Percentiles rank a stretch among this genome's conserved stretches.
These are phyloP conservation scores for Didymella sp. DNA, from an alignment of 2,329 filamentous ascomycete species.

Conservation along the genomic window DNA sequence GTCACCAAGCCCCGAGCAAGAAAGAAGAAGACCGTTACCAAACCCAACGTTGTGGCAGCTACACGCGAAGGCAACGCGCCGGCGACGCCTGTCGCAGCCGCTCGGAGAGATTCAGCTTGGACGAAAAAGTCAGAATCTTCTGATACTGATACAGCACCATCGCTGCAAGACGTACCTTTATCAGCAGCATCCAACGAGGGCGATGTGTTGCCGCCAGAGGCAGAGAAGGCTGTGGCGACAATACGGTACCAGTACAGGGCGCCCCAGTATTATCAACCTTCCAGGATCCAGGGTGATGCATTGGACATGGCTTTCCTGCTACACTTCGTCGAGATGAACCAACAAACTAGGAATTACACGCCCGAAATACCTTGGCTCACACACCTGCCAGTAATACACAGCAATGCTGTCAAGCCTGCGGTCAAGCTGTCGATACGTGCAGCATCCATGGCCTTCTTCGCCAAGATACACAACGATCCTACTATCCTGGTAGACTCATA, in stretches of 20 bases:
- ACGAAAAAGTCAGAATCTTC: conserved; percentile 7
- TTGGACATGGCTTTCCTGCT: conserved; percentile 40
- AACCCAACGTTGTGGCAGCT: conserved; percentile 6
- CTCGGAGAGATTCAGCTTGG: conserved; percentile 10
- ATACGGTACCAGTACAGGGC: conserved; percentile 36
- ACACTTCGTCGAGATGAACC: conserved; percentile 42
- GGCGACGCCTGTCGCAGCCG: not conserved
- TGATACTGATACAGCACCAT: conserved; percentile 6
- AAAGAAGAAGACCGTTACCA: conserved; percentile 30
- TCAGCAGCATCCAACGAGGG: not conserved
- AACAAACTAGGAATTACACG: conserved; percentile 24
- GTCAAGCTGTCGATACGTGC: conserved; percentile 42
- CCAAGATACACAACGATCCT: conserved; percentile 38
- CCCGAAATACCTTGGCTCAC: conserved; percentile 39
- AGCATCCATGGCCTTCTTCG: conserved; percentile 45
- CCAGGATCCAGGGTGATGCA: conserved; percentile 30
- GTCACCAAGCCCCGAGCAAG: conserved; percentile 35
- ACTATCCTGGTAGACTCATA: conserved; percentile 42
- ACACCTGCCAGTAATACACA: conserved; percentile 30
- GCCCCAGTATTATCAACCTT: conserved; percentile 37
- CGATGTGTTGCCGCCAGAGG: conserved; percentile 12
- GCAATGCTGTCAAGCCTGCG: conserved; percentile 31
- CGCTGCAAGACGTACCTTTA: conserved; percentile 1
- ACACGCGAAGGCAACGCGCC: conserved; percentile 2
- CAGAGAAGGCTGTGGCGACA: conserved; percentile 30